Base-by-base conservation (phyloP, 225 moss, liverwort and hornwort species). In the Rhytidiadelphus loreus region DNA sequence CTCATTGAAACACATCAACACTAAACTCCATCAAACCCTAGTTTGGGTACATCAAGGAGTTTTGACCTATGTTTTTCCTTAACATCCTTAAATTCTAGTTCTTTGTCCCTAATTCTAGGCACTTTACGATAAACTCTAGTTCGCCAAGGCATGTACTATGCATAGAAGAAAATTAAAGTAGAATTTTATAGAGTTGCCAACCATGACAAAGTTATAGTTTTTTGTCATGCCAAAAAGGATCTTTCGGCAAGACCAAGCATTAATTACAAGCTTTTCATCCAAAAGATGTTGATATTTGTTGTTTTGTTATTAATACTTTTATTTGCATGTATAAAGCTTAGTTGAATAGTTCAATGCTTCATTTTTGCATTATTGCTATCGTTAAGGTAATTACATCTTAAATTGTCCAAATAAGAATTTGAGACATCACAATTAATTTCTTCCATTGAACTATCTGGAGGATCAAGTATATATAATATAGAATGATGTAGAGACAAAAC, bases 391-490 rank as follows among this genome's bases (percentile, higher is more conserved):
- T 48, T 50, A 46, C 16, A 20, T 30, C 9, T 32, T 19, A 28
- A 8, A 50, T 32, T 75, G 11, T 33, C 21, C 8, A 75, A 46
- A 32, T 13, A 33, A 20, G 50, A 8, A 32, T 21, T 75, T 75
- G 3, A 75, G 8, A 6, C 50, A 20, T 48, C 3, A 13, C 33
- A 8, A 32, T 50, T 20, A 13, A 30, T 12, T 33, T 75, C 21
- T 2, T 35, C 18, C 23, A 35, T 35, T 0, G 2, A 46, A 52
- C 6, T 50, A 14, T 52, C 1, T 13, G 0, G 3, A 50, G 0
- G 13, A 75, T 28, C 9, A 71, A 44, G 9, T 48, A 48, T 48
- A 48, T 29, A 16, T 44, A 46, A 2, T 28, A 17, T 44, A 41
- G 26, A 44, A 28, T 15, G 2, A 43, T 43, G 3, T 8, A 41